Percentiles rank a stretch among this genome's conserved stretches.
Evolutionary conservation across 805 yeast species (phyloP).

Genomic region (Candida krabiensis): DNA sequence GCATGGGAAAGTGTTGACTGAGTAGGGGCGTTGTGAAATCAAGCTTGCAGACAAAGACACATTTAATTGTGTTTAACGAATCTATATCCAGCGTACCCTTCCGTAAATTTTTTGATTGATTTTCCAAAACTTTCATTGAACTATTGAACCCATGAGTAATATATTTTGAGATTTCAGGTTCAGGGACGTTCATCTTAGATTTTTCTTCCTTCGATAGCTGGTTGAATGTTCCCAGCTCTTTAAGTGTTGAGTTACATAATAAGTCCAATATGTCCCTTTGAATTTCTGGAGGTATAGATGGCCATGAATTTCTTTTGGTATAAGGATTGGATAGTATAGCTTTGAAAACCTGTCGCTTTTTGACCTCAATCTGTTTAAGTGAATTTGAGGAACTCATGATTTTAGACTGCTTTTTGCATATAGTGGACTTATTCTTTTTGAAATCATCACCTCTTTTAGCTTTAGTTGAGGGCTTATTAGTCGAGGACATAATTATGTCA

Average conservation of each 20-base stretch:
- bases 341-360: conserved; percentile 57
- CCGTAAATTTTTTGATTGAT: conserved; percentile 35
- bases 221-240: conserved; percentile 17
- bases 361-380: conserved; percentile 47
- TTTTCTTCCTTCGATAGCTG: conserved; percentile 26
- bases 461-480: no score
- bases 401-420: no score
- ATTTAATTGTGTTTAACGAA: conserved; percentile 29
- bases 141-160: conserved; percentile 55
- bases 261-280: conserved; percentile 33
- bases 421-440: no score
- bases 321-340: conserved; percentile 66
- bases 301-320: conserved; percentile 45
- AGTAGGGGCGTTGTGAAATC: conserved; percentile 44
- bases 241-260: conserved; percentile 11
- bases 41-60: conserved; percentile 57
- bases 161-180: conserved; percentile 29
- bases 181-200: conserved; percentile 16
- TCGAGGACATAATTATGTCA: no score
- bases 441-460: no score
- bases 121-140: conserved; percentile 48
- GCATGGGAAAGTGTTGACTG: conserved; percentile 56
- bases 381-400: conserved; percentile 10
- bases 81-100: conserved; percentile 11
- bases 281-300: conserved; percentile 36